These are phyloP conservation scores for Fraxinus nigra DNA, from an alignment of 305 asterid species.

Conservation along the genomic window DNA sequence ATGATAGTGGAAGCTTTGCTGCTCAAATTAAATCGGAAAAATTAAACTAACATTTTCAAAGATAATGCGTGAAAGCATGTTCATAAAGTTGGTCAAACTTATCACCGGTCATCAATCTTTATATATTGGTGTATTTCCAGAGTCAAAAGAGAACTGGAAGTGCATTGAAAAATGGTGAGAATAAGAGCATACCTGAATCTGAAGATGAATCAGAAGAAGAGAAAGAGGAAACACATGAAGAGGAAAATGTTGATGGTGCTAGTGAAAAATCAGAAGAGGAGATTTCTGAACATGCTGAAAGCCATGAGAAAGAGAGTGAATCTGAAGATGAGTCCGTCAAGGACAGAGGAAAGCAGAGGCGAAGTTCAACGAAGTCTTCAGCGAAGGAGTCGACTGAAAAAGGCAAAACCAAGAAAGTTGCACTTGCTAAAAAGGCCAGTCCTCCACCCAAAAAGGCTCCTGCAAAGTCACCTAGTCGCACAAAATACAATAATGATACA, in stretches of 20 bases:
- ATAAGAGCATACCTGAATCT: constrained; percentile 40
- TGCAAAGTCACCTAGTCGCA: constrained; percentile 45
- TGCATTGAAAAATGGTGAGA: constrained; percentile 49
- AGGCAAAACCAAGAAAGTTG: constrained; percentile 39
- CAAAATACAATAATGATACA: constrained; percentile 40
- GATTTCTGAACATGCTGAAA: constrained; percentile 59
- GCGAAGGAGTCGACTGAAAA: constrained; percentile 32
- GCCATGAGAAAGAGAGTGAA: constrained; percentile 52
- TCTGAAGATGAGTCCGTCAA: constrained; percentile 44
- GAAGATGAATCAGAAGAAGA: constrained; percentile 66
- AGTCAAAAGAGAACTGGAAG: constrained; percentile 46
- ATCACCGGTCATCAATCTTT: constrained; percentile 8
- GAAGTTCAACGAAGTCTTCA: constrained; percentile 22
- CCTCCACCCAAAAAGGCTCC: constrained; percentile 52
- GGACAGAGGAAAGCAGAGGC: constrained; percentile 37
- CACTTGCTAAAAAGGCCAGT: constrained; percentile 40
- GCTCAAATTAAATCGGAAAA: constrained; percentile 11
- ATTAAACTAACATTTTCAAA: background rate
- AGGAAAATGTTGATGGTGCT: constrained; percentile 31
- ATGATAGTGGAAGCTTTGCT: background rate
- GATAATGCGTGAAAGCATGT: constrained; percentile 9
- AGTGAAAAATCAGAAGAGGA: constrained; percentile 63
- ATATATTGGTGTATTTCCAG: constrained; percentile 34
- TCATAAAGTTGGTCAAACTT: background rate
- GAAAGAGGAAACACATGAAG: constrained; percentile 41